Evolutionary conservation across 2,329 filamentous ascomycete genomes (phyloP), one percentile per base, ranked within the genome.

Genomic region (Ophiognomonia clavigignenti-juglandacearum): DNA sequence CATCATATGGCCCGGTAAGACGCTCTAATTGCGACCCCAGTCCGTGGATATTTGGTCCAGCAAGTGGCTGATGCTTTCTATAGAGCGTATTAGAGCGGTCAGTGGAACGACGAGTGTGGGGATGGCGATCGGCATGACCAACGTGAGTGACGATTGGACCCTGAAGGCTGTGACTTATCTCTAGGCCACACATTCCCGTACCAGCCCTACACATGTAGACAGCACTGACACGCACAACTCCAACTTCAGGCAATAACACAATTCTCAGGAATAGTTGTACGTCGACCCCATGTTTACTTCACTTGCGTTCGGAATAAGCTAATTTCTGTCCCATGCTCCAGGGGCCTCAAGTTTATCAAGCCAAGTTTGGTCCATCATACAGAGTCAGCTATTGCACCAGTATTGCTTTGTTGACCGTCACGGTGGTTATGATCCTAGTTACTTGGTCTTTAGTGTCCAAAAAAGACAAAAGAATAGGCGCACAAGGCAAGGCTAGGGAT

Each of bases 281-380:
- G 54, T 48, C 22, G 4, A 22, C 14, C 10, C 6, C 19, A 22
- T 9, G 36, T 9, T 11, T n/a, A 8, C 39, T 10, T 4, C 5
- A 4, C 13, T 11, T 34, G 44, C 3, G 4, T 26, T 13, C 7
- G 22, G 10, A 19, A 47, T n/a, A 7, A 4, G 14, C 11, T 31
- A n/a, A 10, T 10, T 16, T 5, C 39, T 43, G 34, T 43, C 24
- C 6, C 7, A 6, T 6, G 9, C 13, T 24, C 5, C 19, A 58
- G 55, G 58, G 66, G 1, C 67, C 66, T 13, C 65, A 67, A 51
- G 63, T 68, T 5, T 69, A 69, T 51, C 64, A 67, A 47, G 45
- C 61, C 4, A 67, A 59, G 46, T 69, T 67, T 48, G 66, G 66
- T 1, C 66, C 66, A 23, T 60, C 55, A 2, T 69, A 69, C 55